Evolutionary conservation across 2,329 filamentous ascomycete genomes (phyloP), one percentile per base, ranked within the genome.

Genomic region (Fusarium ramigenum): DNA sequence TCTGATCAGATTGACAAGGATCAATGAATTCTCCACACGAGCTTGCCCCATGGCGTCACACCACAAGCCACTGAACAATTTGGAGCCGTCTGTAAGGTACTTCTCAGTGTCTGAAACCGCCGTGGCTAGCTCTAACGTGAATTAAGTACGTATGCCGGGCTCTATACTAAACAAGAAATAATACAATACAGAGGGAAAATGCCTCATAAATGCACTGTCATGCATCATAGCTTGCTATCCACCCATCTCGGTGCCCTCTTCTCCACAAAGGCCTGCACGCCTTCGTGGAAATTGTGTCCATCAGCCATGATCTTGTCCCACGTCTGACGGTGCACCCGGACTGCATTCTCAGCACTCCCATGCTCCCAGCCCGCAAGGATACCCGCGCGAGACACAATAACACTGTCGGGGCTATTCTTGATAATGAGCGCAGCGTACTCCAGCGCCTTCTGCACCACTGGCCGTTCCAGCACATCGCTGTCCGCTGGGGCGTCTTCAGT

Each of bases 211-310:
- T 40, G 50, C 34, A 37, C 39, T 39, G 39, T 37, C 23, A 54
- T 56, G 50, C 63, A 68, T 67, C 47, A 90, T 71, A 90, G 71
- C 78, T 89, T 90, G 78, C 87, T 89, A 67, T 87, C 84, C 71
- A 85, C 86, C 92, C 92, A 94, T 50, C 83, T 83, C 2, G 92
- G 90, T 79, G 88, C 86, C 78, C 91, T 86, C 85, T 91, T 93
- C 85, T 93, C 92, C 34, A 92, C 90, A 83, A 94, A 95, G 59
- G 92, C 92, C 80, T 79, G 85, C 36, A 94, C 84, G 0, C 93
- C 93, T 81, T 94, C 92, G 53, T 86, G 87, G 79, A 93, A 89
- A 81, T 95, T 94, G 74, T 92, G 89, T 0, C 89, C 91, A 10
- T 84, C 85, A 72, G 90, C 84, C 61, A 94, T 85, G 67, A 84